Evolutionary conservation across 371 early-diverging fungal species (phyloP).

Genomic region (Mycotypha africana): DNA sequence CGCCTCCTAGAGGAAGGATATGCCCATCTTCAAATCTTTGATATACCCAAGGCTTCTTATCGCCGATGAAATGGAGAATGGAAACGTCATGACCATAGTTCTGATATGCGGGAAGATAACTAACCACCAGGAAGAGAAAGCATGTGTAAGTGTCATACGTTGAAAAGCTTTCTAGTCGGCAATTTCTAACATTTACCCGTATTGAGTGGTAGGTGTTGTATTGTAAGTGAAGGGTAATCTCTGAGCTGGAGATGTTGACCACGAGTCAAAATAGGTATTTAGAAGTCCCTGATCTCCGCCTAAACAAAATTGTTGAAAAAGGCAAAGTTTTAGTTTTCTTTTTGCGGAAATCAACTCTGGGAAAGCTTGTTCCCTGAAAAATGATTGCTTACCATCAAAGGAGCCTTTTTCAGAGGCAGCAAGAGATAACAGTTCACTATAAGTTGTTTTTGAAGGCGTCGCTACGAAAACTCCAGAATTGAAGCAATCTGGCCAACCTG

Average conservation of each 20-base stretch:
- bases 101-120: conserved; percentile 70
- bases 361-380: no score
- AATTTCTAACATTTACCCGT: conserved; percentile 62
- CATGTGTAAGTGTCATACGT: no score
- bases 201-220: conserved; percentile 83
- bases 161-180: no score
- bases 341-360: no score
- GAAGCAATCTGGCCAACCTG: conserved; percentile 93
- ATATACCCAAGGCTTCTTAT: conserved; percentile 86
- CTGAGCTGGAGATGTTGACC: conserved; percentile 61
- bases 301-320: conserved; percentile 13
- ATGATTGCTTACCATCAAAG: conserved; percentile 66
- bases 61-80: conserved; percentile 89
- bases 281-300: conserved; percentile 96
- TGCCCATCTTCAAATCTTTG: conserved; percentile 59
- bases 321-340: no score
- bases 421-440: conserved; percentile 43
- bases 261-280: conserved; percentile 79
- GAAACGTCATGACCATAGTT: conserved; percentile 64
- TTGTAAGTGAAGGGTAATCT: conserved; percentile 90
- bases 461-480: conserved; percentile 94
- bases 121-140: conserved; percentile 11
- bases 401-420: conserved; percentile 61
- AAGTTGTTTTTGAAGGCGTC: conserved; percentile 55
- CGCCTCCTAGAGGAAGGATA: conserved; percentile 38